Percentiles rank a stretch among this genome's conserved stretches.
Conservation (phyloP, 1,284 basidiomycete genomes). For the Irpex sp. region DNA sequence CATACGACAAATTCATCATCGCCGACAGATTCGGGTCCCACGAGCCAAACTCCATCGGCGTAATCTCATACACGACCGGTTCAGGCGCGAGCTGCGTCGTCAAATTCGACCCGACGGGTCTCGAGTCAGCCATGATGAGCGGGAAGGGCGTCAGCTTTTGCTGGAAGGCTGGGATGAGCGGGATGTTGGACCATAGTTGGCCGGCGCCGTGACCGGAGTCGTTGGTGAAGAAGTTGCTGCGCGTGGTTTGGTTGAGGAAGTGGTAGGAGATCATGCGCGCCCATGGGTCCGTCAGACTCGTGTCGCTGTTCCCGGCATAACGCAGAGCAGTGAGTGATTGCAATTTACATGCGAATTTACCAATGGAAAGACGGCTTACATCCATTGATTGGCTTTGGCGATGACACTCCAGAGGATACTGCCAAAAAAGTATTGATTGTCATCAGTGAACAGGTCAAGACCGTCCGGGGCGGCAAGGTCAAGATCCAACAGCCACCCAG, state of each 20-base stretch:
- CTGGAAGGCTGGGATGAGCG: constrained; percentile 40
- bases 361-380: constrained; percentile 36
- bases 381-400: constrained; percentile 47
- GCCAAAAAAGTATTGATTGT: constrained; percentile 58
- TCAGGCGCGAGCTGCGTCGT: constrained; percentile 38
- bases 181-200: constrained; percentile 59
- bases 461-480: constrained; percentile 52
- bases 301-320: constrained; percentile 39
- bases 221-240: constrained; percentile 58
- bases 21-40: constrained; percentile 63
- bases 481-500: constrained; percentile 59
- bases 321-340: not conserved
- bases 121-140: constrained; percentile 51
- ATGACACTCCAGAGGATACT: constrained; percentile 55
- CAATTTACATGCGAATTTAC: not conserved
- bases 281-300: constrained; percentile 62
- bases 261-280: constrained; percentile 63
- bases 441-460: constrained; percentile 35
- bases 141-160: constrained; percentile 50
- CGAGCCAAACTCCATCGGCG: constrained; percentile 63
- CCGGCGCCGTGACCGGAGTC: constrained; percentile 59
- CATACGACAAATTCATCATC: constrained; percentile 54
- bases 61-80: constrained; percentile 62
- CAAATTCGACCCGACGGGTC: constrained; percentile 42
- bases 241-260: constrained; percentile 59